Conservation (phyloP, 208 protist genomes). For the Trichomonas gallinae region DNA sequence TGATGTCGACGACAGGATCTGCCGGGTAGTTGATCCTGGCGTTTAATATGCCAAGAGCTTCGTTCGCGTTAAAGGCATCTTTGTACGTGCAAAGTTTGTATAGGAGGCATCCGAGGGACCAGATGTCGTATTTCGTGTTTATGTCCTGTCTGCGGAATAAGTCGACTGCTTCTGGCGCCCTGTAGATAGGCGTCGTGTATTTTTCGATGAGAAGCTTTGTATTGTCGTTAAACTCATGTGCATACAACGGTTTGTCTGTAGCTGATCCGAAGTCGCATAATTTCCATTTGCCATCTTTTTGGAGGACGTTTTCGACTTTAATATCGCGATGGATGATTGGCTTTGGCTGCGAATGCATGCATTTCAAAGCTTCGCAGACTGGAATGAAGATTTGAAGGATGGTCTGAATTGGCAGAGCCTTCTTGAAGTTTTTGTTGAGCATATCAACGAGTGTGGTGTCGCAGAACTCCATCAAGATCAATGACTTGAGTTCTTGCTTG, state of each 20-base stretch:
- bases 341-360: neutral
- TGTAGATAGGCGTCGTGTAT: neutral
- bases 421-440: neutral
- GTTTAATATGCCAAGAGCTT: neutral
- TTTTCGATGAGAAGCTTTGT: neutral
- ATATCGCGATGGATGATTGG: neutral
- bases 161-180: neutral
- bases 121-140: neutral
- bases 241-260: neutral
- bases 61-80: neutral
- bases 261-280: conserved; percentile 18
- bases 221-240: too few species aligned
- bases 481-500: neutral
- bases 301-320: neutral
- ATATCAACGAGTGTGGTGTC: neutral
- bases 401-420: neutral
- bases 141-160: neutral
- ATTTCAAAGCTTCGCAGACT: neutral
- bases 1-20: neutral
- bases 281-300: neutral
- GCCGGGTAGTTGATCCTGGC: neutral
- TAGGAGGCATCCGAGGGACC: neutral
- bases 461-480: neutral
- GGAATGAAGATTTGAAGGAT: neutral
- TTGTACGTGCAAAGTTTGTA: neutral